Base-by-base conservation (phyloP, 768 basidiomycete genomes). In the Macrolepiota fuliginosa region DNA sequence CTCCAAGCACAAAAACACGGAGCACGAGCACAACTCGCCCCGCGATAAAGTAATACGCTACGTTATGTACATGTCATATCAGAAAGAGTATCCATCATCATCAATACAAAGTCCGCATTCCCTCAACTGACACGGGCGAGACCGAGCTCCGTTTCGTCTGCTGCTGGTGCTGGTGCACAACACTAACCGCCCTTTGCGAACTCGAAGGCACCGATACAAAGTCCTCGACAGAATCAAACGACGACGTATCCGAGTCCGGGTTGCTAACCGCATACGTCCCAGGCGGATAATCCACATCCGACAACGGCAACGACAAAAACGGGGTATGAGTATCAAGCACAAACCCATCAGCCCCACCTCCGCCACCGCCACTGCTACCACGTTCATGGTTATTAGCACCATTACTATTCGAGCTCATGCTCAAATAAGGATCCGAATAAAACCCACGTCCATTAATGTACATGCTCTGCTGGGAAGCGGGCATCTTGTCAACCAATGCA, bases 401-500 rank as follows among this genome's bases (percentile, higher is more conserved):
- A 35, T 61, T 63, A 32, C 65, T 62, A 54, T 47, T 67, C 62
- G 42, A 69, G 54, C 51, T 67, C 68, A 4, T 69, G 66, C 11
- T 65, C 61, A n/a, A 64, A 62, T 47, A 65, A 62, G 17, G 61
- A 62, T 24, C 65, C 63, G 29, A 61, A 53, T 29, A 58, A 36
- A 53, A 67, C 61, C 27, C 59, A 54, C 54, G 62, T 66, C 64
- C 70, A 63, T 35, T 70, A 64, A 56, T 71, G 69, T 61, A 73
- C 61, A 54, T 72, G 69, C 11, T 71, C 71, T 56, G 64, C 67
- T 49, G 70, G 67, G n/a, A 61, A 62, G 61, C 68, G 71, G 35
- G 67, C 66, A 3, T 61, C 54, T 52, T 65, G 56, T 29, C 62
- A 54, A 37, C 61, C 27, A 52, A 53, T 39, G 22, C 64, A 63